Evolutionary conservation across 1,284 basidiomycete species (phyloP).

Genomic region (Cryptococcus sp.): DNA sequence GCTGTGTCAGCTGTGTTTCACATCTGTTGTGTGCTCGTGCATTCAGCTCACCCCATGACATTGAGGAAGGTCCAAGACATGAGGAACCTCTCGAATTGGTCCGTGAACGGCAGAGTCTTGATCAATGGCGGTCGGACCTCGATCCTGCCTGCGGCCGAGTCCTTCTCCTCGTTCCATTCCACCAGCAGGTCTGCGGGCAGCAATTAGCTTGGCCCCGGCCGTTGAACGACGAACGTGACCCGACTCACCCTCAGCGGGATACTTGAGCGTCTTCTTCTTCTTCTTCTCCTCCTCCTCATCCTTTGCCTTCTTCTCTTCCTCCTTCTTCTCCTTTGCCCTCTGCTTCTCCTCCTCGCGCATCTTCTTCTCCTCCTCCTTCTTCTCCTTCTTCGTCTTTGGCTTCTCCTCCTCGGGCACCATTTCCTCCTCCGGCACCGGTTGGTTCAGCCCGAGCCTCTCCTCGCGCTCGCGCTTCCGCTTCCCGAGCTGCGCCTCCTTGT

Average conservation of each 20-base stretch:
- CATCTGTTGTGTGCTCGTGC: background rate
- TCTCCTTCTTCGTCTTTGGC: constrained; percentile 71
- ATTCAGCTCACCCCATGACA: constrained; percentile 71
- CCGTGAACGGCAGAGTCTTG: constrained; percentile 69
- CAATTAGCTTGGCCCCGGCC: constrained; percentile 16
- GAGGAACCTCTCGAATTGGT: constrained; percentile 77
- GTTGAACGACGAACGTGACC: constrained; percentile 25
- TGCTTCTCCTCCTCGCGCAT: constrained; percentile 29
- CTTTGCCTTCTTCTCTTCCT: constrained; percentile 57
- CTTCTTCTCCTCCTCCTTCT: constrained; percentile 61
- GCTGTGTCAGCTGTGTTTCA: constrained; percentile 3
- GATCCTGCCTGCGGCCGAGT: constrained; percentile 29
- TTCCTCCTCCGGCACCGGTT: constrained; percentile 31
- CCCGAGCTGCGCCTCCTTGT: constrained; percentile 82
- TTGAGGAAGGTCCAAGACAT: constrained; percentile 90
- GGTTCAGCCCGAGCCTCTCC: constrained; percentile 54
- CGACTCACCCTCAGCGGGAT: constrained; percentile 55
- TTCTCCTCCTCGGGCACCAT: constrained; percentile 56
- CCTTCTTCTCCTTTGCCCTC: constrained; percentile 53
- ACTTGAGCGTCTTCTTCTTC: constrained; percentile 82
- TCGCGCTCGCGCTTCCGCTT: constrained; percentile 67
- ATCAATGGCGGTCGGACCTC: constrained; percentile 63
- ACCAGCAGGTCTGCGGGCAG: constrained; percentile 69
- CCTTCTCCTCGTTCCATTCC: constrained; percentile 67
- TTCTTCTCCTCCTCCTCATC: constrained; percentile 55